Percentiles rank a stretch among this genome's conserved stretches.
phyloP scores from a whole-genome alignment of 2,329 filamentous ascomycete genomes.

The Aspergillus awamori region DNA sequence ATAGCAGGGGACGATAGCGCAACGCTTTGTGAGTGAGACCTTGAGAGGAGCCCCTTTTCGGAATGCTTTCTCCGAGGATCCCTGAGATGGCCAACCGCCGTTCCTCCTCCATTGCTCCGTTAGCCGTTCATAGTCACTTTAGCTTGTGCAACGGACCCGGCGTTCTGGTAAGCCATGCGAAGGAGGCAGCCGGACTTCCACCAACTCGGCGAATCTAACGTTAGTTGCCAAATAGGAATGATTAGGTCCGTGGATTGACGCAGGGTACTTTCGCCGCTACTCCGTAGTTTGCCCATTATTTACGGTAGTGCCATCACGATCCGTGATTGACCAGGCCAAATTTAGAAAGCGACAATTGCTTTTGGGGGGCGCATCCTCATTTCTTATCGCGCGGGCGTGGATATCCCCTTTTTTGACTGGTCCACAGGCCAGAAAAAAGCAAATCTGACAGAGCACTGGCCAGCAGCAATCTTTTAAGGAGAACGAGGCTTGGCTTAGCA shows the following conservation, averaged over 20 bases:
- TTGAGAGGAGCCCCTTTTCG: not conserved
- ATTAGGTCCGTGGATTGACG: not conserved
- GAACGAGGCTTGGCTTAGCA: conserved; percentile 15
- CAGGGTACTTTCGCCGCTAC: conserved; percentile 4
- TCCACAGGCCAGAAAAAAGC: conserved; percentile 6
- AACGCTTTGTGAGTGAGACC: not conserved
- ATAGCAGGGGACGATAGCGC: not conserved
- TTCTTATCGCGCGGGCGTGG: conserved; percentile 5
- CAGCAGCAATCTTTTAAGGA: conserved; percentile 9
- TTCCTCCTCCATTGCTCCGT: not conserved
- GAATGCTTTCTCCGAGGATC: conserved; percentile 1
- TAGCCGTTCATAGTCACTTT: not conserved
- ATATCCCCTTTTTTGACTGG: conserved; percentile 12
- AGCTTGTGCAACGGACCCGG: conserved; percentile 12
- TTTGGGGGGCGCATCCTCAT: conserved; percentile 8
- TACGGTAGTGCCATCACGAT: conserved; percentile 1
- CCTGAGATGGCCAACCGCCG: not conserved
- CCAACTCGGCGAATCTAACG: conserved; percentile 4
- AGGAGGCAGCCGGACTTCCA: conserved; percentile 12
- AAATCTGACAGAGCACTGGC: conserved; percentile 9
- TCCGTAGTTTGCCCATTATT: conserved; percentile 9
- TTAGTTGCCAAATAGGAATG: conserved; percentile 2
- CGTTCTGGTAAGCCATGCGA: conserved; percentile 20
- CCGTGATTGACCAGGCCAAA: conserved; percentile 5
- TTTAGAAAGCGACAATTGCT: conserved; percentile 15